Evolutionary conservation across 139 green algal genomes (phyloP).

Genomic region (Auxenochlorella pyrenoidosa): DNA sequence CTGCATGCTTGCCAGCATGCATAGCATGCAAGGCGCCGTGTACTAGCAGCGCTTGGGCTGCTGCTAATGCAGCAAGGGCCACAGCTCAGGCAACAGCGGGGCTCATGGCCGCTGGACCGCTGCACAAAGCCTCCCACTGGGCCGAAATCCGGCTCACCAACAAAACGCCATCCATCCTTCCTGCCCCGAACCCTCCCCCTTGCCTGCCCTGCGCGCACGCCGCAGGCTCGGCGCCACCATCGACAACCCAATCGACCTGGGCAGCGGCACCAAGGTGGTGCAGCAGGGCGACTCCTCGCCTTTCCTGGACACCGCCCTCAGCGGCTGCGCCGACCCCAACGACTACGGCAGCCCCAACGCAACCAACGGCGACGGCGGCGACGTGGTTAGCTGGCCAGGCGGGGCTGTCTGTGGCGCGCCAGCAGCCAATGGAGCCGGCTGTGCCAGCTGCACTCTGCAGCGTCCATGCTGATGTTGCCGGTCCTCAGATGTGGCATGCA

Average conservation of each 20-base stretch:
- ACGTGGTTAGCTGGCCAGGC: not conserved
- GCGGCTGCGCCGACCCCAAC: not conserved
- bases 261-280: not conserved
- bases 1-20: not conserved
- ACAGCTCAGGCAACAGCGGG: no score
- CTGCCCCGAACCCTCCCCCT: not conserved
- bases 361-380: not conserved
- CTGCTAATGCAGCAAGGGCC: no score
- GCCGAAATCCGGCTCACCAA: no score
- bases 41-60: no score
- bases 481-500: no score
- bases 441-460: no score
- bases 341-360: not conserved
- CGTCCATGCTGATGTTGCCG: no score
- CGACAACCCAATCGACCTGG: not conserved
- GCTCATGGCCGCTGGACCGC: no score
- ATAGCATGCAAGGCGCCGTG: no score
- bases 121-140: no score
- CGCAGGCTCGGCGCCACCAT: not conserved
- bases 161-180: no score
- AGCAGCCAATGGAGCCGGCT: not conserved
- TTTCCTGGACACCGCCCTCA: not conserved
- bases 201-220: not conserved
- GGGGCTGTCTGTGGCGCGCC: no score
- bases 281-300: not conserved